Evolutionary conservation across 2,329 filamentous ascomycete genomes (phyloP), one percentile per base, ranked within the genome.

Genomic region (Fusarium scirpi): DNA sequence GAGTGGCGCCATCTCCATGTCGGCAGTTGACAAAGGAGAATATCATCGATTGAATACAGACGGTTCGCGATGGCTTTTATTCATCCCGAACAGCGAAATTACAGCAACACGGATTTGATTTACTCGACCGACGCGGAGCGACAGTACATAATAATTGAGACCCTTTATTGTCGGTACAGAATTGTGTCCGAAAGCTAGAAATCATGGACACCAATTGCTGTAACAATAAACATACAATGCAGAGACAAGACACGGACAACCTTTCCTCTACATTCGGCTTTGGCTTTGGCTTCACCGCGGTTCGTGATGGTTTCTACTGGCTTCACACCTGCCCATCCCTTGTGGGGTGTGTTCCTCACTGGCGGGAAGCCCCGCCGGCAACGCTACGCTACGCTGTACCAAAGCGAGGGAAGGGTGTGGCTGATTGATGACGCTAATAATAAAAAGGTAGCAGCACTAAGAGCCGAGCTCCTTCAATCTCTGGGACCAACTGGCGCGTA

Each of bases 391-490:
- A 20, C 32, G 13, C 25, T 40, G 65, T 40, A 52, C 16, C 18
- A 27, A 25, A 41, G n/a, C 34, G 32, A 52, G 24, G 49, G 49
- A 46, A 76, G 74, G 71, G 58, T 73, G 74, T 76, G 70, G 71
- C 74, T 73, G 30, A 45, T 38, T 76, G 58, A 72, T 65, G 70
- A 69, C 71, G 63, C 72, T 76, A 74, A 71, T 62, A 66, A 66
- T 74, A 71, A 64, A n/a, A 62, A 67, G 62, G 62, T 71, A 54
- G 61, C 60, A 75, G 34, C 62, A 55, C 63, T 74, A 72, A 68
- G 55, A 62, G 38, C 60, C 52, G 38, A 60, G 53, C 53, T 59
- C 56, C 65, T 61, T 55, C 40, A 58, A 49, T 67, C 54, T 68
- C 48, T 66, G 53, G 64, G 59, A 58, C 20, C 63, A 68, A 61